Conservation (phyloP, 495 filamentous ascomycete genomes). For the Friedmanniomyces endolithicus region DNA sequence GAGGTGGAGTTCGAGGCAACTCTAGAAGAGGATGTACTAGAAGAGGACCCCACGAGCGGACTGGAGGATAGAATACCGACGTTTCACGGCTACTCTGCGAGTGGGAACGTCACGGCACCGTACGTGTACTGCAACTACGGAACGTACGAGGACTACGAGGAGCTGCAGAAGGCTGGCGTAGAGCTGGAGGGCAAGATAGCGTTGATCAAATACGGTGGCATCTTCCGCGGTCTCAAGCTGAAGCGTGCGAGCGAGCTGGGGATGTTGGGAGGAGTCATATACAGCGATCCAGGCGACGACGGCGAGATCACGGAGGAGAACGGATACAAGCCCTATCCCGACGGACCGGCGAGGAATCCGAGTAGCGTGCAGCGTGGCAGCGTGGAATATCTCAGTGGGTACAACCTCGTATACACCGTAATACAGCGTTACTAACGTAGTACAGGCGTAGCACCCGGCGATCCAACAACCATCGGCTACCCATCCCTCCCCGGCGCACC, state of each 20-base stretch:
- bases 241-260: constrained; percentile 87
- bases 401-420: constrained; percentile 22
- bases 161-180: constrained; percentile 63
- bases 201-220: constrained; percentile 69
- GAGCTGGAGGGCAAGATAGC: constrained; percentile 74
- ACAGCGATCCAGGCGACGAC: constrained; percentile 83
- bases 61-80: constrained; percentile 68
- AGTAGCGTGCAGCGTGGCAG: constrained; percentile 90
- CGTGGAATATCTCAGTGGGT: constrained; percentile 62
- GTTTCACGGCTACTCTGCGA: constrained; percentile 91
- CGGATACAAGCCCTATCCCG: constrained; percentile 68
- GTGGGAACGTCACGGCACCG: constrained; percentile 73
- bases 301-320: constrained; percentile 67
- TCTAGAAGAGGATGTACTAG: constrained; percentile 73
- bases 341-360: constrained; percentile 76
- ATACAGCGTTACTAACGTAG: constrained; percentile 2
- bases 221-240: constrained; percentile 85
- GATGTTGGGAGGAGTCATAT: constrained; percentile 77
- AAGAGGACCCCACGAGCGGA: constrained; percentile 67
- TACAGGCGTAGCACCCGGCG: constrained; percentile 47
- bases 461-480: constrained; percentile 84
- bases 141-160: constrained; percentile 72
- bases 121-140: constrained; percentile 87
- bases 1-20: constrained; percentile 65
- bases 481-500: constrained; percentile 82